Evolutionary conservation across 768 basidiomycete genomes (phyloP).

Genomic region (Agrocybe pediades): DNA sequence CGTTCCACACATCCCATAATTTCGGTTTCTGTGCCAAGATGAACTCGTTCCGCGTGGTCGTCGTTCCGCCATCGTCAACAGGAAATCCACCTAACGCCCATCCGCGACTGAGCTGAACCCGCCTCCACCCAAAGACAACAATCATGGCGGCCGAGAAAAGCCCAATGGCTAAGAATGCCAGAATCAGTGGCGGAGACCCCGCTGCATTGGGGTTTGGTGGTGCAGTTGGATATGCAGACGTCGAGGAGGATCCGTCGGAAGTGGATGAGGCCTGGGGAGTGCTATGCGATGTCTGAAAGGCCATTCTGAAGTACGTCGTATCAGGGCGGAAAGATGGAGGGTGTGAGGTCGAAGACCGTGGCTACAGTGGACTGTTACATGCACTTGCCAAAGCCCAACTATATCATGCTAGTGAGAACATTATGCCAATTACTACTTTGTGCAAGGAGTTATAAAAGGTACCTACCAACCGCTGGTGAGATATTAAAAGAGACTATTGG

Average conservation of each 20-base stretch:
- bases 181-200: slow-evolving; percentile 55
- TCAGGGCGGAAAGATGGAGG: not conserved
- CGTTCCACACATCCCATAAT: slow-evolving; percentile 47
- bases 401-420: slow-evolving; percentile 16
- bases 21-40: slow-evolving; percentile 36
- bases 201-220: slow-evolving; percentile 22
- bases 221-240: not conserved
- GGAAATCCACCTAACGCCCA: slow-evolving; percentile 3
- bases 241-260: not conserved
- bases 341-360: not conserved
- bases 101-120: slow-evolving; percentile 26
- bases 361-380: not conserved
- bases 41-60: slow-evolving; percentile 4
- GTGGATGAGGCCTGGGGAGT: slow-evolving; percentile 8
- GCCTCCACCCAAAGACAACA: slow-evolving; percentile 48
- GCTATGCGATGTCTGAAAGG: slow-evolving; percentile 19
- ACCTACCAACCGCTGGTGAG: not conserved
- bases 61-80: not conserved
- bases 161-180: slow-evolving; percentile 61
- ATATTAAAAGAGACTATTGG: not conserved
- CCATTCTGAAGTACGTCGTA: slow-evolving; percentile 13
- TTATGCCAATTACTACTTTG: not conserved
- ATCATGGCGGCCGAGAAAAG: slow-evolving; percentile 53
- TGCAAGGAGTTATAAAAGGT: not conserved
- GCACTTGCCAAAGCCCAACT: too few relatives aligned